These are phyloP conservation scores for Torrubiellomyces zombiae DNA, from an alignment of 2,329 filamentous ascomycete species.

Conservation along the genomic window DNA sequence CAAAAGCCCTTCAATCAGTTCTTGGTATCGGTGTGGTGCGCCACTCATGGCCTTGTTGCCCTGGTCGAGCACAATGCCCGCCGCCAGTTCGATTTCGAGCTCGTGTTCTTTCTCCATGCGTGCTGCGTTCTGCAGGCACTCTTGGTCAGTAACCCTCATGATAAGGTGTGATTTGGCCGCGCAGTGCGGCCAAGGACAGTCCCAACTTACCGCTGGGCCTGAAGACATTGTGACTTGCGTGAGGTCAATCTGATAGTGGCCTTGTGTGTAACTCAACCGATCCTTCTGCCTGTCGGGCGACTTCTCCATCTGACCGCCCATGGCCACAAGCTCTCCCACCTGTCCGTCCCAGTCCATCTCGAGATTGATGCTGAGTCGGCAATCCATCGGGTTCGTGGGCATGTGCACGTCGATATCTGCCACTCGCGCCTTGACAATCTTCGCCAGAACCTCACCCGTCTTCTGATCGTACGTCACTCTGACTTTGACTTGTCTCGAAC, in stretches of 20 bases:
- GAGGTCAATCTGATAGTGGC: slow-evolving; percentile 77
- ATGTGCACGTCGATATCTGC: slow-evolving; percentile 77
- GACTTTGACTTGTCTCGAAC: slow-evolving; percentile 23
- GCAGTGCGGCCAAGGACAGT: neutral
- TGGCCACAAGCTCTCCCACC: slow-evolving; percentile 34
- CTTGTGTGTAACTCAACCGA: slow-evolving; percentile 76
- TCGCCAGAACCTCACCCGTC: slow-evolving; percentile 51
- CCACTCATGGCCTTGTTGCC: slow-evolving; percentile 36
- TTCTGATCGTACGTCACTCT: slow-evolving; percentile 65
- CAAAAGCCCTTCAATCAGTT: slow-evolving; percentile 55
- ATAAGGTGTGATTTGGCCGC: too few relatives aligned
- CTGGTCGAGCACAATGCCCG: slow-evolving; percentile 46
- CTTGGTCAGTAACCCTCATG: neutral
- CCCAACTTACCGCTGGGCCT: slow-evolving; percentile 22
- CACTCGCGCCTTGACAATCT: slow-evolving; percentile 84
- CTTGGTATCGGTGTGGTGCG: slow-evolving; percentile 42
- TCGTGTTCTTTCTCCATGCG: slow-evolving; percentile 54
- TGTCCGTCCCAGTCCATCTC: slow-evolving; percentile 76
- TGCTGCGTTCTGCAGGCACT: slow-evolving; percentile 17
- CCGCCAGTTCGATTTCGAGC: slow-evolving; percentile 62
- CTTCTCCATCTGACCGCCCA: slow-evolving; percentile 19
- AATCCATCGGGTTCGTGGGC: slow-evolving; percentile 65
- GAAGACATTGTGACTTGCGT: slow-evolving; percentile 60
- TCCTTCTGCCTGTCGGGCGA: slow-evolving; percentile 64
- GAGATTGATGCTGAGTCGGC: slow-evolving; percentile 83